Percentiles rank a stretch among this genome's conserved stretches.
phyloP scores from a whole-genome alignment of 192 early-diverging fungal species.

The Linnemannia zychae region DNA sequence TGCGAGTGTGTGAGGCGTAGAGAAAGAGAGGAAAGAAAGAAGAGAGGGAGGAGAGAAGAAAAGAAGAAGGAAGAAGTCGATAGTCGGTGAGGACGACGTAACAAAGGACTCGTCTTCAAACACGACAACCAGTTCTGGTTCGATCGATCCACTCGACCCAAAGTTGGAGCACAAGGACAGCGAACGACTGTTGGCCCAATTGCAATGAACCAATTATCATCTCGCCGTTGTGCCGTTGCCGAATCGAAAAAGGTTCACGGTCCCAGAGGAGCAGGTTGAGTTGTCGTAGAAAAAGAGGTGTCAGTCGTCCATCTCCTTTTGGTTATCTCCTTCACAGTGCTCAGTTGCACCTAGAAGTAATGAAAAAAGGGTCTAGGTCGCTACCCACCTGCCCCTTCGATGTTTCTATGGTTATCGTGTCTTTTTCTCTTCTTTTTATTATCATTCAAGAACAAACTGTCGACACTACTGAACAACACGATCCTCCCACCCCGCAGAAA shows the following conservation, averaged over 20 bases:
- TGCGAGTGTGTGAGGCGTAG: background rate
- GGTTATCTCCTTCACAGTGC: no score
- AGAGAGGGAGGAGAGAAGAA: background rate
- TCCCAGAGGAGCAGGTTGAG: no score
- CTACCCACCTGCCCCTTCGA: background rate
- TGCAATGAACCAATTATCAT: background rate
- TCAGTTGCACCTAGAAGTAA: no score
- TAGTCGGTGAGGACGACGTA: no score
- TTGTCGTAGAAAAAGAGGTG: background rate
- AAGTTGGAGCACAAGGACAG: background rate
- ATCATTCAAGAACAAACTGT: background rate
- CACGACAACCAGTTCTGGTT: no score
- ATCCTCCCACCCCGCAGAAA: slow-evolving; percentile 45
- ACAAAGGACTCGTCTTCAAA: background rate
- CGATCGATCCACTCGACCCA: background rate
- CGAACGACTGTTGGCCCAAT: background rate
- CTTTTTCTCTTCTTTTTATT: background rate
- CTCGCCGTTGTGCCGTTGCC: slow-evolving; percentile 3
- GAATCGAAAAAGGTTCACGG: background rate
- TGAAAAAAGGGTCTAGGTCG: background rate
- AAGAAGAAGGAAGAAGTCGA: background rate
- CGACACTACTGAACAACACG: slow-evolving; percentile 31
- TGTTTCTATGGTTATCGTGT: background rate
- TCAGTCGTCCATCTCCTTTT: background rate
- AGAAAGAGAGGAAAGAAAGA: background rate